Percentiles rank a stretch among this genome's conserved stretches.
phyloP scores from a whole-genome alignment of 805 yeast genomes.

The Komagataella mondaviorum region DNA sequence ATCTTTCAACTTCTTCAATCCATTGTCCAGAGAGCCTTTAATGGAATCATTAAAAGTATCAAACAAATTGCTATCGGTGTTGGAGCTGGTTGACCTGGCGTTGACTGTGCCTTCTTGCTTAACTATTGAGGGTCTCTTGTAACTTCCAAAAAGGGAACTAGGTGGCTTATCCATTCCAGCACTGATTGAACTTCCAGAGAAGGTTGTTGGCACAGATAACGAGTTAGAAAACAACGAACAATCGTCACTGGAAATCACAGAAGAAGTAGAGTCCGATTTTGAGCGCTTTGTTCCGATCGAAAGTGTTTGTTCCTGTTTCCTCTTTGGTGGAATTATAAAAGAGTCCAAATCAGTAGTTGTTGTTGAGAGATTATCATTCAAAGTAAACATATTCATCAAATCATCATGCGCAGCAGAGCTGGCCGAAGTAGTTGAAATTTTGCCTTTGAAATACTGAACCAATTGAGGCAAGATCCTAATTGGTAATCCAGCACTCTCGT shows the following conservation, averaged over 20 bases:
- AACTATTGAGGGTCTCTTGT: neutral
- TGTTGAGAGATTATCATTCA: neutral
- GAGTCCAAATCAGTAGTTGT: neutral
- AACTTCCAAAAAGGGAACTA: neutral
- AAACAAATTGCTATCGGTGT: slow-evolving; percentile 7
- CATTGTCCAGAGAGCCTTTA: slow-evolving; percentile 12
- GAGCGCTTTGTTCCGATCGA: neutral
- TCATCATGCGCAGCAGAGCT: neutral
- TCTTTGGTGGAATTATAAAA: neutral
- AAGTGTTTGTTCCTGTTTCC: neutral
- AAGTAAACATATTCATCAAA: neutral
- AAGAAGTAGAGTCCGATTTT: neutral
- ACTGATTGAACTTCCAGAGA: neutral
- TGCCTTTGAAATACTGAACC: neutral
- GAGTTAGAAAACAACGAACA: neutral
- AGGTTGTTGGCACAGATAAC: neutral
- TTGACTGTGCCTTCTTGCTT: neutral
- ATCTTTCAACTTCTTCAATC: slow-evolving; percentile 10
- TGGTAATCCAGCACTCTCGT: neutral
- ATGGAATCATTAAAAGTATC: slow-evolving; percentile 14
- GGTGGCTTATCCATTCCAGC: neutral
- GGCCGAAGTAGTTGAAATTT: neutral
- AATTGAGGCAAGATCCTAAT: neutral
- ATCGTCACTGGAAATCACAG: neutral
- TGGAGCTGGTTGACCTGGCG: neutral